Conservation (phyloP, 2,329 filamentous ascomycete species). For the Alternaria gansuensis region DNA sequence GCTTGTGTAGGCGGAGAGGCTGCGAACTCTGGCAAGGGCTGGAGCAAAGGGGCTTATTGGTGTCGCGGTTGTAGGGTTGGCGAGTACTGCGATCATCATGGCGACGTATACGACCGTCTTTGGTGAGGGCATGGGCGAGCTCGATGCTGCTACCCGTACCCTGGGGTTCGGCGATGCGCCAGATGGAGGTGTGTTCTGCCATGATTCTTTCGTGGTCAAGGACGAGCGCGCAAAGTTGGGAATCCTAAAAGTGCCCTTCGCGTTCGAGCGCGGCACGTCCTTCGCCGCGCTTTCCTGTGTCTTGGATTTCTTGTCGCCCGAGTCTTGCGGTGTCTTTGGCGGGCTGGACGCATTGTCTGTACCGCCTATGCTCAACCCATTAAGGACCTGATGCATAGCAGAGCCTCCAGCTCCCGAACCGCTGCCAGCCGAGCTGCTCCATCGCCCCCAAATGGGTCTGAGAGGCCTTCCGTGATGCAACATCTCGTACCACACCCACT, state of each 20-base stretch:
- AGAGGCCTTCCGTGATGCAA: conserved; percentile 61
- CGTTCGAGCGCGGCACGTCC: conserved; percentile 42
- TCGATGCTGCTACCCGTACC: conserved; percentile 49
- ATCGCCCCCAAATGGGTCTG: conserved; percentile 47
- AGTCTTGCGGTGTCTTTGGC: conserved; percentile 6
- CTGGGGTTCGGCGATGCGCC: conserved; percentile 40
- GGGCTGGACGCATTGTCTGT: conserved; percentile 15
- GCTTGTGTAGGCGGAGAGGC: conserved; percentile 25
- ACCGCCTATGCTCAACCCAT: conserved; percentile 32
- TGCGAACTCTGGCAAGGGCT: conserved; percentile 23
- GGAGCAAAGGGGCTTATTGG: conserved; percentile 40
- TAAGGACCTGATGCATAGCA: conserved; percentile 44
- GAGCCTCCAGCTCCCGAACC: conserved; percentile 26
- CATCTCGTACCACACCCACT: conserved; percentile 73
- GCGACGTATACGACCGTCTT: conserved; percentile 58
- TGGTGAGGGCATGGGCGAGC: conserved; percentile 57
- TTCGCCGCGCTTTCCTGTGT: conserved; percentile 27
- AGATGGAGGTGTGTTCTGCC: conserved; percentile 31
- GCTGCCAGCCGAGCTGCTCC: conserved; percentile 32
- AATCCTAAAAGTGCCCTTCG: conserved; percentile 49
- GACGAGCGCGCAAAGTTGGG: conserved; percentile 51
- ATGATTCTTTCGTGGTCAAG: conserved; percentile 37
- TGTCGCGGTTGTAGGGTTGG: conserved; percentile 50
- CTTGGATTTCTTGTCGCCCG: conserved; percentile 23
- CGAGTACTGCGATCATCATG: conserved; percentile 56